A percentile compares a stretch with the other conserved stretches of the same genome.
Conservation (phyloP, 2,329 filamentous ascomycete species). For the Scolecobasidium constrictum region DNA sequence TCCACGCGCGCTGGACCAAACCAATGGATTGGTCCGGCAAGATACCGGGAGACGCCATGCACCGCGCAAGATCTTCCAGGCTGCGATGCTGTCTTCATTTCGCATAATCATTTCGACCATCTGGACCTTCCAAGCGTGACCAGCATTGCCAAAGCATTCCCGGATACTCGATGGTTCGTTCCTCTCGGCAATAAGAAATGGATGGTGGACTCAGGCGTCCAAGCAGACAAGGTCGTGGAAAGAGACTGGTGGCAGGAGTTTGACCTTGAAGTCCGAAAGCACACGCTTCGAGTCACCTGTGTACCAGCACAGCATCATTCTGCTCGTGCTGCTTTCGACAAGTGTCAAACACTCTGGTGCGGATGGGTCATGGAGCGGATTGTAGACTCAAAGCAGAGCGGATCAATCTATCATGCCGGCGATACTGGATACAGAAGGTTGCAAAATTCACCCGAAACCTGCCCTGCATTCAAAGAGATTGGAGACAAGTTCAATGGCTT, state of each 20-base stretch:
- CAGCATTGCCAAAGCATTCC: neutral
- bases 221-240: slow-evolving; percentile 1
- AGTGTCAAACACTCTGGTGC: slow-evolving; percentile 4
- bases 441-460: neutral
- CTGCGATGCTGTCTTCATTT: slow-evolving; percentile 9
- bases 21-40: slow-evolving; percentile 3
- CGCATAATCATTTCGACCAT: slow-evolving; percentile 15
- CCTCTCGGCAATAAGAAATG: slow-evolving; percentile 9
- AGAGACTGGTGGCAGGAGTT: slow-evolving; percentile 9
- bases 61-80: slow-evolving; percentile 4
- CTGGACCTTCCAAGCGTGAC: slow-evolving; percentile 7
- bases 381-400: neutral
- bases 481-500: slow-evolving; percentile 5
- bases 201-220: slow-evolving; percentile 3
- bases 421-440: slow-evolving; percentile 10
- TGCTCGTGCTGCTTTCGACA: slow-evolving; percentile 4
- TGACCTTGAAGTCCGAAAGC: neutral
- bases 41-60: slow-evolving; percentile 7
- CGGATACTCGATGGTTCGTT: slow-evolving; percentile 9
- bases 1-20: slow-evolving; percentile 6
- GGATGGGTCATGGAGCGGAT: slow-evolving; percentile 8
- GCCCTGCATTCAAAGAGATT: slow-evolving; percentile 22
- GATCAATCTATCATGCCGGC: slow-evolving; percentile 10
- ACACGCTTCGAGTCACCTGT: slow-evolving; percentile 5
- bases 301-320: slow-evolving; percentile 9